Percentiles rank a stretch among this genome's conserved stretches.
phyloP scores from a whole-genome alignment of 1,284 basidiomycete species.

The Grifola frondosa region DNA sequence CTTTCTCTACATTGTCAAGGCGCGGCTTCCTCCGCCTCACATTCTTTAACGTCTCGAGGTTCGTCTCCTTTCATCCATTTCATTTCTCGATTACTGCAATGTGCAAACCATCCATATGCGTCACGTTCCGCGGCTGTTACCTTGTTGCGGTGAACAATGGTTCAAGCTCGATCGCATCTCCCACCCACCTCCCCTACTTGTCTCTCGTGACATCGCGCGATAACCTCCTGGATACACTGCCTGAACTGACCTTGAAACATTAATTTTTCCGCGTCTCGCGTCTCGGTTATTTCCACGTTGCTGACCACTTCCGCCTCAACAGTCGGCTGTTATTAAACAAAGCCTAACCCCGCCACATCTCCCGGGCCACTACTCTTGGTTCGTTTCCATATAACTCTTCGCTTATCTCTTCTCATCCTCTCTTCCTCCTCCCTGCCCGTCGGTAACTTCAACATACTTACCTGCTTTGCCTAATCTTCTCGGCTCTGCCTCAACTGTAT shows the following conservation, averaged over 20 bases:
- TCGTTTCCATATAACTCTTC: slow-evolving; percentile 8
- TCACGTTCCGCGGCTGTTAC: too few species aligned
- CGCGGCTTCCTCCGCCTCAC: slow-evolving; percentile 71
- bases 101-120: background rate
- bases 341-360: slow-evolving; percentile 6
- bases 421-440: slow-evolving; percentile 1
- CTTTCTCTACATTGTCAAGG: slow-evolving; percentile 49
- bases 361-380: slow-evolving; percentile 13
- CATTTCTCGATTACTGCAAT: background rate
- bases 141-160: background rate
- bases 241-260: background rate
- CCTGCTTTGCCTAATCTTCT: slow-evolving; percentile 10
- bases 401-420: background rate
- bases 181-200: background rate
- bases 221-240: slow-evolving; percentile 4
- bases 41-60: slow-evolving; percentile 57
- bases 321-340: slow-evolving; percentile 14
- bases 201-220: too few species aligned
- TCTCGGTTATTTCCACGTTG: too few species aligned
- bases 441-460: background rate
- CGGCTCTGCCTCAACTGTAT: slow-evolving; percentile 9
- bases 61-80: slow-evolving; percentile 14
- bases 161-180: background rate
- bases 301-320: slow-evolving; percentile 4
- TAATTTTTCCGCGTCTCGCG: background rate